Percentiles rank a stretch among this genome's conserved stretches.
phyloP scores from a whole-genome alignment of 2,329 filamentous ascomycete genomes.

The Blastomyces gilchristii region DNA sequence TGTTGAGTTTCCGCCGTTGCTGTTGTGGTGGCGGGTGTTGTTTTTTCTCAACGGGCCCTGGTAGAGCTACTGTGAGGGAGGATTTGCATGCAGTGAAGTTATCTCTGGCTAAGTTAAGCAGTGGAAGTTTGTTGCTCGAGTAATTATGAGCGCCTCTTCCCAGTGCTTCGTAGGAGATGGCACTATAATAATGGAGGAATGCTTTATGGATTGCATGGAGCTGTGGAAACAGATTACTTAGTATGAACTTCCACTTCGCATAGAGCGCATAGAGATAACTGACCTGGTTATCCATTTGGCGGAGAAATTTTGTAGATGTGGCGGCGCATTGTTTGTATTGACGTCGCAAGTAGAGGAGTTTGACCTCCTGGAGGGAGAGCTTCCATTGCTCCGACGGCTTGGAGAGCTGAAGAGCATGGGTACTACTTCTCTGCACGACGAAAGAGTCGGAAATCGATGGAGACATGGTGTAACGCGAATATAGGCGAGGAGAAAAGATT shows the following conservation, averaged over 20 bases:
- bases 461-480: not conserved
- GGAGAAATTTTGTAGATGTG: slow-evolving; percentile 25
- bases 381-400: slow-evolving; percentile 30
- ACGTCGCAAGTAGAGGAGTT: slow-evolving; percentile 27
- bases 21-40: not conserved
- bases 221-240: slow-evolving; percentile 18
- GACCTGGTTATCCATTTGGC: slow-evolving; percentile 21
- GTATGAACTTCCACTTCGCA: not conserved
- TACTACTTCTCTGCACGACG: not conserved
- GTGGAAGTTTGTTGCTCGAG: slow-evolving; percentile 35
- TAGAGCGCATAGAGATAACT: slow-evolving; percentile 8
- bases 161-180: slow-evolving; percentile 38
- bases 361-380: slow-evolving; percentile 24
- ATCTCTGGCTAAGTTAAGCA: slow-evolving; percentile 33
- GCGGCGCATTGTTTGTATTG: slow-evolving; percentile 35
- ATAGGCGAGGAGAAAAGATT: too few species aligned
- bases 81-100: slow-evolving; percentile 28
- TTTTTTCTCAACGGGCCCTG: not conserved
- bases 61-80: slow-evolving; percentile 7
- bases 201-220: slow-evolving; percentile 26
- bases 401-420: slow-evolving; percentile 17
- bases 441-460: not conserved
- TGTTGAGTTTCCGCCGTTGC: not conserved
- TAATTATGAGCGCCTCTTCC: slow-evolving; percentile 38
- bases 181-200: slow-evolving; percentile 40